Evolutionary conservation across 176 grass and related monocot genomes (phyloP), one percentile per base, ranked within the genome.

Genomic region (Eremochloa ophiuroides): DNA sequence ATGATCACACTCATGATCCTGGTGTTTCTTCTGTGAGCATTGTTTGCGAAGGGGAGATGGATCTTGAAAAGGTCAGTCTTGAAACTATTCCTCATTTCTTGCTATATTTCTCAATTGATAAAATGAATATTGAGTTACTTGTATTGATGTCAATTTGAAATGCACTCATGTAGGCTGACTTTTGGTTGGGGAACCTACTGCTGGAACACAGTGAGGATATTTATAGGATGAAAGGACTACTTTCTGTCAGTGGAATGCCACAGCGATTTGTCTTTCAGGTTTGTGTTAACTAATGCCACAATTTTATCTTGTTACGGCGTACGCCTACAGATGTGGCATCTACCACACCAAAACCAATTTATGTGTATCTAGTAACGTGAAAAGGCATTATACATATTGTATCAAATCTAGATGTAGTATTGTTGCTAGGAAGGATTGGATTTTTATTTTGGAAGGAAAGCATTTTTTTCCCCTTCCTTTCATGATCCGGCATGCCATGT

Each of bases 1-100:
- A 98, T 80, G 93, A 98, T 87, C 96, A 98, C 85, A 95, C 79
- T 39, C 96, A 98, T 77, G 96, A 98, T 80, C 96, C 93, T 55
- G 93, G 96, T 37, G 90, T 98, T 81, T 98, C 93, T 87, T 98
- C 96, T 29, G 96, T 98, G 51, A 98, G 96, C 87, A 93, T 98
- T 46, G 96, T 98, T 69, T 98, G 96, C 38, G 96, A 98, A 91
- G 95, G 95, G 67, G 88, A 86, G 87, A 85, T 98, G 86, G 86
- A 98, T 90, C 93, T 98, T 79, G 86, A 98, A 64, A 98, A 98
- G 95, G 95, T 88, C 44, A 74, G 73, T 82, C 4, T 64, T 41
- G n/a, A 85, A 76, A 59, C 77, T 83, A 62, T 31, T 75, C 59
- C 23, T 65, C 71, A 58, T 77, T 1, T 71, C 23, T 47, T 50